phyloP scores from a whole-genome alignment of 2,329 filamentous ascomycete genomes.

The Phaeoacremonium minimum region DNA sequence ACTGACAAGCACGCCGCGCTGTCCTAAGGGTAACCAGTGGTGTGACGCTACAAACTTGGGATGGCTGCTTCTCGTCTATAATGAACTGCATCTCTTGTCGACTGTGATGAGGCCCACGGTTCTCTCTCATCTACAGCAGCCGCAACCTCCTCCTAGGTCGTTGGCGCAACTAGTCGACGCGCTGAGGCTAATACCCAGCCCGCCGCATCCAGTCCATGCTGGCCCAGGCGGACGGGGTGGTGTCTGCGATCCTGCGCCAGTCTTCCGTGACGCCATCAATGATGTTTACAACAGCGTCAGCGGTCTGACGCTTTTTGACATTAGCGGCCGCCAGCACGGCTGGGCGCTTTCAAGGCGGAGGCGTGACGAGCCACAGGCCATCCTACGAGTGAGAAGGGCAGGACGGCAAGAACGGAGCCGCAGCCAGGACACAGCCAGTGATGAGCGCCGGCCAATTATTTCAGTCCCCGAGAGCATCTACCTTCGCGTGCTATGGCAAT shows the following conservation, averaged over 20 bases:
- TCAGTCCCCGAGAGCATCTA: conserved; percentile 24
- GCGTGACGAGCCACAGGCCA: conserved; percentile 27
- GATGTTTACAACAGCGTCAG: conserved; percentile 47
- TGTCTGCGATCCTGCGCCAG: conserved; percentile 44
- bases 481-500: conserved; percentile 31
- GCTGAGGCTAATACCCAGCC: conserved; percentile 37
- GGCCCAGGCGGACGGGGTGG: conserved; percentile 20
- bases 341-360: conserved; percentile 42
- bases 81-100: conserved; percentile 39
- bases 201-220: conserved; percentile 31
- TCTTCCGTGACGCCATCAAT: conserved; percentile 40
- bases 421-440: not conserved
- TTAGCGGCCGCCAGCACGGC: conserved; percentile 41
- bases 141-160: conserved; percentile 28
- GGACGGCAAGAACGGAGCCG: not conserved
- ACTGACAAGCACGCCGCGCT: conserved; percentile 37
- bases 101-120: conserved; percentile 29
- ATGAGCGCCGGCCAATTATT: not conserved
- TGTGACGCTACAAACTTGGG: conserved; percentile 51
- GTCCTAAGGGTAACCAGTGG: conserved; percentile 42
- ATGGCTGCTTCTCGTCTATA: conserved; percentile 48
- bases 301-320: conserved; percentile 43
- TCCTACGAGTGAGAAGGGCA: conserved; percentile 11
- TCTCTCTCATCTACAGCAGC: conserved; percentile 13
- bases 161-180: conserved; percentile 39